Evolutionary conservation across 345 rosid genomes (phyloP).

Genomic region (Turritis glabra): DNA sequence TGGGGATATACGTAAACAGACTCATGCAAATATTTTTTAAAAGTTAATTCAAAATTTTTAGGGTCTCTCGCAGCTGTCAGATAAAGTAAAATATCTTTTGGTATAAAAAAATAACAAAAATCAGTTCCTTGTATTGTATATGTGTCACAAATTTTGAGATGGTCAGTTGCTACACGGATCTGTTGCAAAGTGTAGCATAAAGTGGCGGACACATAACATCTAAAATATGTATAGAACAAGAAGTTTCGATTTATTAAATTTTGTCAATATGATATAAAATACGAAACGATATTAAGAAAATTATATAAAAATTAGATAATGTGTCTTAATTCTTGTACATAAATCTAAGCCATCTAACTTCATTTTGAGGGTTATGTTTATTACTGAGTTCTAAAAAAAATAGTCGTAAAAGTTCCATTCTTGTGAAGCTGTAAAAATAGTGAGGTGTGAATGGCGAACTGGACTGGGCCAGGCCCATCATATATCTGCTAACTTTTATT

Average conservation of each 20-base stretch:
- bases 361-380: neutral
- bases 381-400: too few relatives aligned
- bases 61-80: conserved; percentile 21
- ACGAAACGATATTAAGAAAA: too few relatives aligned
- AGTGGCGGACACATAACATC: conserved; percentile 19
- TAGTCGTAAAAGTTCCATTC: too few relatives aligned
- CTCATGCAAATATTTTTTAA: conserved; percentile 2
- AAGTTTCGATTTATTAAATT: too few relatives aligned
- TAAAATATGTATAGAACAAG: neutral
- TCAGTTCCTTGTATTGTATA: conserved; percentile 6
- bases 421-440: too few relatives aligned
- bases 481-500: neutral
- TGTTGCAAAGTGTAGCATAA: neutral
- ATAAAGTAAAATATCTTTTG: neutral
- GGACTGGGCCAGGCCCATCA: conserved; percentile 18
- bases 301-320: too few relatives aligned
- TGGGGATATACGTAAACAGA: conserved; percentile 9
- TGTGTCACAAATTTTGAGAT: conserved; percentile 21
- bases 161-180: conserved; percentile 30
- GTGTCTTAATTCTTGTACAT: too few relatives aligned
- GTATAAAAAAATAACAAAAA: neutral
- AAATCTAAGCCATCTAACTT: neutral
- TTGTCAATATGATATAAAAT: too few relatives aligned
- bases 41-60: neutral
- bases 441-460: neutral